Conservation (phyloP, 2,329 filamentous ascomycete species). For the Emericellopsis atlantica region DNA sequence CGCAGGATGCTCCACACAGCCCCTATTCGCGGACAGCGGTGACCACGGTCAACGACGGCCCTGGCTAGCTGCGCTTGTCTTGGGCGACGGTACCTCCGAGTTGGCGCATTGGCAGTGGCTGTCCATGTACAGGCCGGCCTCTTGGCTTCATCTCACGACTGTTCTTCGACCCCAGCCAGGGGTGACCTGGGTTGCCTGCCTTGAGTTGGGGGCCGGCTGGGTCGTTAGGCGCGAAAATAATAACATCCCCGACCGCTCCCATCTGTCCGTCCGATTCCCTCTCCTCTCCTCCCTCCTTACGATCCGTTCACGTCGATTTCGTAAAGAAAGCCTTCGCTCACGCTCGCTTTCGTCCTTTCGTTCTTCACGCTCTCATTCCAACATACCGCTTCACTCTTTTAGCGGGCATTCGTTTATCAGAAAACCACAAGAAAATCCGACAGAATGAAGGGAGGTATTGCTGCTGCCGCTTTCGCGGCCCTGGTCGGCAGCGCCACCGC, state of each 20-base stretch:
- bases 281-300: conserved; percentile 21
- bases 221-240: conserved; percentile 12
- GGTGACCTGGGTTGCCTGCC: conserved; percentile 2
- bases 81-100: neutral
- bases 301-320: conserved; percentile 35
- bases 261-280: conserved; percentile 13
- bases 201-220: neutral
- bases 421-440: conserved; percentile 6
- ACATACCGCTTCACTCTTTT: conserved; percentile 74
- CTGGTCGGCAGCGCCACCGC: conserved; percentile 43
- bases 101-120: neutral
- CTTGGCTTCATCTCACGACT: neutral
- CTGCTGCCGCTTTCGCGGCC: conserved; percentile 52
- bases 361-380: conserved; percentile 20
- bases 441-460: conserved; percentile 60
- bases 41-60: conserved; percentile 2
- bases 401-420: conserved; percentile 62
- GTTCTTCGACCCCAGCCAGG: neutral
- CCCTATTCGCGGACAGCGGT: conserved; percentile 4
- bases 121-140: neutral
- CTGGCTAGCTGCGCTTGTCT: neutral
- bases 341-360: conserved; percentile 37
- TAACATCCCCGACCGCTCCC: conserved; percentile 25
- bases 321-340: conserved; percentile 32
- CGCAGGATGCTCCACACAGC: conserved; percentile 6